A percentile compares a stretch with the other conserved stretches of the same genome.
These are phyloP conservation scores for Colletotrichum sp. DNA, from an alignment of 2,329 filamentous ascomycete species.

Conservation along the genomic window DNA sequence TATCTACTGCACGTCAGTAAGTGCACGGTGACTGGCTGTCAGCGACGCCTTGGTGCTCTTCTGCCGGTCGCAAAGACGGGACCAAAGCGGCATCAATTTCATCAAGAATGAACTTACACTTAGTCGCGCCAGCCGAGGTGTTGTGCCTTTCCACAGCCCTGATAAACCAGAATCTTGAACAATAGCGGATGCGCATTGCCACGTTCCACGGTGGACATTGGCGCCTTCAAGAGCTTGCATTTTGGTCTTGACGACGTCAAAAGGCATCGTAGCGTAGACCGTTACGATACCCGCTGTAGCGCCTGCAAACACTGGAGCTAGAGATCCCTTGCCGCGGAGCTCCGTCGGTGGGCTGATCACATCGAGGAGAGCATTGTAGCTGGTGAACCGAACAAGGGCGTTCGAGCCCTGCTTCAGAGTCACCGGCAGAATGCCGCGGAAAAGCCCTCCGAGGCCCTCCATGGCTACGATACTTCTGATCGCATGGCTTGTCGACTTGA, in stretches of 20 bases:
- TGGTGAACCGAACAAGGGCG: conserved; percentile 26
- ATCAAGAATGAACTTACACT: not conserved
- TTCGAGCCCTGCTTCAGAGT: conserved; percentile 28
- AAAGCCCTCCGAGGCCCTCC: conserved; percentile 4
- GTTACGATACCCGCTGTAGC: conserved; percentile 25
- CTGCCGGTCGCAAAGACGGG: not conserved
- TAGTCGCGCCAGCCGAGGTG: not conserved
- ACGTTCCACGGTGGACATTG: not conserved
- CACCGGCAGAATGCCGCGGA: conserved; percentile 24
- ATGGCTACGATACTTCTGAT: not conserved
- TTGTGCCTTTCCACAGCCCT: not conserved
- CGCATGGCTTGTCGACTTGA: not conserved
- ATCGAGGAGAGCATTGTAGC: conserved; percentile 25
- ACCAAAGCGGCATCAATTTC: not conserved
- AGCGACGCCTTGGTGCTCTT: not conserved
- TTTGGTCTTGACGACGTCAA: conserved; percentile 29
- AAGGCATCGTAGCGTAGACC: conserved; percentile 27
- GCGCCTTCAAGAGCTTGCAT: conserved; percentile 17
- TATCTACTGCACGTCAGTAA: not conserved
- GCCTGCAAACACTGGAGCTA: conserved; percentile 16
- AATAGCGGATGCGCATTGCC: not conserved
- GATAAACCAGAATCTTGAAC: not conserved
- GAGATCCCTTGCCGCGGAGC: not conserved
- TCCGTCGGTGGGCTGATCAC: not conserved
- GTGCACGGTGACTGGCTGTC: not conserved